Evolutionary conservation across 768 basidiomycete genomes (phyloP), one percentile per base, ranked within the genome.

Genomic region (Trametes punicea): DNA sequence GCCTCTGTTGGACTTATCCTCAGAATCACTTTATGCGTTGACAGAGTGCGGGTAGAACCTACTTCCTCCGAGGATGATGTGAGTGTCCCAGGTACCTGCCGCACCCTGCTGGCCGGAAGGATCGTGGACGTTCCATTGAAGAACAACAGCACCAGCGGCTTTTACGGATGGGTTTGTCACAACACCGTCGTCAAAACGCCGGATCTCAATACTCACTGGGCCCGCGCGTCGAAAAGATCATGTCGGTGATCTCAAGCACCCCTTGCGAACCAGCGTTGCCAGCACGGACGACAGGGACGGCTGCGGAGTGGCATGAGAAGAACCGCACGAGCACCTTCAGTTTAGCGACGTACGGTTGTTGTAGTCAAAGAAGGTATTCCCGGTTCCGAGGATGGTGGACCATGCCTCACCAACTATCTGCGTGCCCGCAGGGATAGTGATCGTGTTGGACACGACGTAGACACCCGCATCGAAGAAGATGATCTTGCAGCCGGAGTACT

Each of bases 401-500:
- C 78, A 81, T 1, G 74, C 77, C 60, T 81, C 80, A 33, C 80
- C 80, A 25, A 75, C 66, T 36, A 82, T 63, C 48, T 74, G 75
- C 8, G 77, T 68, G 46, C 76, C 80, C 0, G 73, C 74, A 23
- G 81, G 80, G 47, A 81, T 74, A 13, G 65, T 62, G 53, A 81
- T 71, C 38, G 80, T 81, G 55, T 71, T 53, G 16, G 75, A 71
- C 52, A 81, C 73, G 53, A 77, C 62, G 66, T 81, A 81, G 6
- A 73, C 72, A 40, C 81, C 81, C 1, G 87, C 85, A 61, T 91
- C 90, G 64, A 91, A 84, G 75, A 88, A 91, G 49, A 92, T 84
- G 64, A 93, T 86, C 67, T 88, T 90, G 74, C 85, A 84, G 6
- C 83, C 84, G 21, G 83, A 73, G 64, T 75, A 87, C 87, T 90